Evolutionary conservation across 441 rosid species (phyloP), one percentile per base, ranked within the genome.

Genomic region (Croton laevigatus): DNA sequence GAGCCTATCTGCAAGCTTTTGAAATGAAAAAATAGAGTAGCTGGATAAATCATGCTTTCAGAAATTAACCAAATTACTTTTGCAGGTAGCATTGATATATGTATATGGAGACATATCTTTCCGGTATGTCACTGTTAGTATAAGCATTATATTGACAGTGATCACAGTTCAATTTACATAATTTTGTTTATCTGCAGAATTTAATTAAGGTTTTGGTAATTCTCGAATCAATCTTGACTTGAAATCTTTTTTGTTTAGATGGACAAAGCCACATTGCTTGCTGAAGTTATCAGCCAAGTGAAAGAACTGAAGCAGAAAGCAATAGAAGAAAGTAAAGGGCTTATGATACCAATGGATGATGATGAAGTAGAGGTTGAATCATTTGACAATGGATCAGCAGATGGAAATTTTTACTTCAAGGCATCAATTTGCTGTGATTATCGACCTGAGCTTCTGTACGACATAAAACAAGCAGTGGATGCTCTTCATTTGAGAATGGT

Each of bases 261-360:
- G 91, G 94, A 89, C 80, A 89, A 89, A 68, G 91, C 94, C 52
- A 74, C 90, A 62, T 78, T 89, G 81, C 94, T 89, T 42, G 90
- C 87, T 59, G 86, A 81, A 74, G 94, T 89, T 7, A 74, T 86
- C 42, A 71, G 20, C 40, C 82, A 86, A 75, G 85, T 89, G 60
- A 86, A 84, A 68, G 87, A 82, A 70, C 88, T 89, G 62, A 79
- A 86, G 74, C 81, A 73, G 79, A 79, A 51, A 20, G 91, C 91
- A 27, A 51, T 27, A 2, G 88, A 82, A 75, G 82, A 87, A 36
- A 78, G 85, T 64, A 51, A 75, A 71, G 90, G 84, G 32, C 73
- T 68, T 73, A 75, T 86, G 45, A 72, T 89, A 66, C 94, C 94
- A 59, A 62, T 78, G 79, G 89, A 81, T 19, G 69, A 73, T 11